Base-by-base conservation (phyloP, 495 filamentous ascomycete genomes). In the Thermothielavioides terrestris region DNA sequence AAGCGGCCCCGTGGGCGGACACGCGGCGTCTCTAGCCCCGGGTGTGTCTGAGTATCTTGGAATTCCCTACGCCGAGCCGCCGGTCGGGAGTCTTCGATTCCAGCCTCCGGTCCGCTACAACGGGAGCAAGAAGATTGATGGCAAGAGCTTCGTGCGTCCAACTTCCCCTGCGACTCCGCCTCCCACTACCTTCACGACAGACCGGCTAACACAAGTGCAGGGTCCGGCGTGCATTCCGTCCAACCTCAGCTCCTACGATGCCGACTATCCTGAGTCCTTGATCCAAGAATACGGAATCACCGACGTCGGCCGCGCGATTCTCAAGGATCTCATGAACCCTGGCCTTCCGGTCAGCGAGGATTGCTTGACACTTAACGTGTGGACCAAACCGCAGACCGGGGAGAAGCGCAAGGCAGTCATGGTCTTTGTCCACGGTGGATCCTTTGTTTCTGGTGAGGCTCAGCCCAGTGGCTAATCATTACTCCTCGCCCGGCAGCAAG, bases 301-400 rank as follows among this genome's bases (percentile, higher is more conserved):
- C 25, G 44, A 47, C 1, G 32, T 38, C 15, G 44, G 44, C 34
- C 44, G 21, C 22, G n/a, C 15, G 15, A 14, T 47, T 5, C 34
- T 47, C 23, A 25, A 2, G 6, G 18, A 32, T 10, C 28, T 47
- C 44, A 38, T n/a, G 7, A 47, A 38, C 34, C 32, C 34, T 2
- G 44, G 44, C n/a, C 37, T 48, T 9, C 20, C 21, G 27, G 44
- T 42, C 15, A 68, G 60, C 48, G 78, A 82, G 52, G 76, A 80
- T 57, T 80, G 78, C 52, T 58, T 82, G 20, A 70, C 62, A 5
- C 53, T 82, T 9, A 75, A 75, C 52, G 62, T 82, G 42, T 80
- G 76, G 75, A 62, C 60, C 46, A 49, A 51, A 34, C 52, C 45
- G 7, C 42, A 34, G 11, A 37, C 43, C 7, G 37, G 50, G 20